A percentile compares a stretch with the other conserved stretches of the same genome.
Evolutionary conservation across 2,329 filamentous ascomycete species (phyloP).

Genomic region (Cordyceps javanica): DNA sequence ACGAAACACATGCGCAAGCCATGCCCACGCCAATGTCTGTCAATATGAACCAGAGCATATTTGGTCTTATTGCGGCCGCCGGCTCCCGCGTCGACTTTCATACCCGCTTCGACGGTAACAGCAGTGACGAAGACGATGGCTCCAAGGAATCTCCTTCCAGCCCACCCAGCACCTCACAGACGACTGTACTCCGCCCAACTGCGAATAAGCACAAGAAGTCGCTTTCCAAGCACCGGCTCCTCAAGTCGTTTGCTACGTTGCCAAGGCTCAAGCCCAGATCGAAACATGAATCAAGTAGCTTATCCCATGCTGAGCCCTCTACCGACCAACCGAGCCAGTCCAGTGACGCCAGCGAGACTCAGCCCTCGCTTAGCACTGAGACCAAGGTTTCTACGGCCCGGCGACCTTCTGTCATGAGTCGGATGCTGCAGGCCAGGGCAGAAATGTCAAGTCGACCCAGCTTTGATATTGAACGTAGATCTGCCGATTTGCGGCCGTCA

Average conservation of each 20-base stretch:
- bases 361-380: conserved; percentile 19
- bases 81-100: conserved; percentile 79
- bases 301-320: conserved; percentile 25
- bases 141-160: conserved; percentile 42
- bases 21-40: conserved; percentile 43
- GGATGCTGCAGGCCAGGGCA: conserved; percentile 67
- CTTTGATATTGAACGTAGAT: conserved; percentile 46
- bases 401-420: conserved; percentile 66
- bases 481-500: conserved; percentile 31
- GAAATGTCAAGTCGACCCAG: conserved; percentile 54
- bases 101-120: conserved; percentile 69
- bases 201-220: conserved; percentile 46
- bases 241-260: conserved; percentile 59
- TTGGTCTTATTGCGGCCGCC: conserved; percentile 84
- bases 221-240: conserved; percentile 58
- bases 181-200: conserved; percentile 32
- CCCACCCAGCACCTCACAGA: conserved; percentile 32
- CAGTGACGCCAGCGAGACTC: conserved; percentile 20
- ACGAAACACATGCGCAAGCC: conserved; percentile 39
- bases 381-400: conserved; percentile 33
- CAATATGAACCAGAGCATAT: conserved; percentile 92
- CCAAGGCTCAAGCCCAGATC: conserved; percentile 39
- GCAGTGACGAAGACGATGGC: conserved; percentile 72
- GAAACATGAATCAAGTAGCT: conserved; percentile 36
- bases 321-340: conserved; percentile 26